Evolutionary conservation across 2,329 filamentous ascomycete species (phyloP), one percentile per base, ranked within the genome.

Genomic region (Colletotrichum karsti): DNA sequence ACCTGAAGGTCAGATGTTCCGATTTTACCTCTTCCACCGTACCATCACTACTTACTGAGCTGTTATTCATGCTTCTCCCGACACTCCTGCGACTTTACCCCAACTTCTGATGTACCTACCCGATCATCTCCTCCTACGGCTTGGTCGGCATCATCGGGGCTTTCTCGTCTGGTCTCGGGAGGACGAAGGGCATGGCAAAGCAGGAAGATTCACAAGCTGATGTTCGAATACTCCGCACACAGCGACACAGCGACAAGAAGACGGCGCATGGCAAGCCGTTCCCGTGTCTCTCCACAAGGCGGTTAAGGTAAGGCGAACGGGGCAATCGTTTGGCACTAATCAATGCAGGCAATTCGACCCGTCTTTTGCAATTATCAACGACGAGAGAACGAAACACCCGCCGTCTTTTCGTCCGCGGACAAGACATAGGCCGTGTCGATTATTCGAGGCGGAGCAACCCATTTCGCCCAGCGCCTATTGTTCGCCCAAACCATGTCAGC

Each of bases 91-190:
- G 13, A 28, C 57, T 13, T 20, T 64, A 60, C 55, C 44, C 62
- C 55, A 60, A 37, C 62, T 56, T 41, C n/a, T 5, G n/a, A 15
- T 10, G 18, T 20, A 50, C 15, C 42, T 33, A 35, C 15, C 9
- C 33, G 30, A 24, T 48, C 28, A 39, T 39, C 42, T 50, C 48
- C 44, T 20, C 33, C 50, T 48, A 54, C 63, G 56, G 56, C 46
- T 55, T 53, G 37, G 22, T 67, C 64, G 64, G 60, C 60, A 67
- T 57, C 44, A 22, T 63, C 64, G 59, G 64, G 59, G 51, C 51
- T 63, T 67, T 63, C 64, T 63, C 64, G 58, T 67, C 30, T 51
- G 50, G 12, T n/a, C 26, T 67, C 63, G 63, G 51, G 50, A 35
- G 44, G 53, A 59, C 61, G 33, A 41, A 57, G 51, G 26, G n/a